A percentile compares a stretch with the other conserved stretches of the same genome.
Conservation (phyloP, 306 rosid genomes). For the Prunus salicina region DNA sequence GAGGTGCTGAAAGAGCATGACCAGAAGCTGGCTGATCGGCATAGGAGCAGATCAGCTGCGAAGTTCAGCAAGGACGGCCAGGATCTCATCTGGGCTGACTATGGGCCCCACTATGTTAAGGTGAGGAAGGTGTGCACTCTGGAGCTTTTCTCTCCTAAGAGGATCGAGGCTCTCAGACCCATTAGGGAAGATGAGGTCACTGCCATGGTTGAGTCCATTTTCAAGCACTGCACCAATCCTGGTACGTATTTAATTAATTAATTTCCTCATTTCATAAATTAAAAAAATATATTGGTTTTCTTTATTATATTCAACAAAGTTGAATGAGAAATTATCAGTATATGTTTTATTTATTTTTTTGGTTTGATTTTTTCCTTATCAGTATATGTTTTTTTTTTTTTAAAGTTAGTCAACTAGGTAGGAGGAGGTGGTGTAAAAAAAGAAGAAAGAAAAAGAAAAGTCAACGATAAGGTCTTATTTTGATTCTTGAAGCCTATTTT, state of each 20-base stretch:
- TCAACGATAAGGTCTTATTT: too few species aligned
- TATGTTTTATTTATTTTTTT: too few species aligned
- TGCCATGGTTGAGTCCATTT: conserved; percentile 83
- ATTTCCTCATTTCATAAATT: too few species aligned
- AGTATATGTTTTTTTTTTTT: too few species aligned
- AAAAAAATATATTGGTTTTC: too few species aligned
- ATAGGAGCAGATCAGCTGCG: conserved; percentile 67
- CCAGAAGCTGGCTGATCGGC: conserved; percentile 69
- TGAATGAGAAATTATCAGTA: too few species aligned
- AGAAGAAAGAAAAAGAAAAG: too few species aligned
- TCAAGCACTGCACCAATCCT: conserved; percentile 40
- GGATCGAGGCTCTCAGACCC: conserved; percentile 64
- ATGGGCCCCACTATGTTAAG: conserved; percentile 94
- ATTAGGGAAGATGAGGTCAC: conserved; percentile 89
- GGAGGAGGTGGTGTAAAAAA: too few species aligned
- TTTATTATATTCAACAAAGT: too few species aligned
- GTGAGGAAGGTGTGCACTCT: conserved; percentile 90
- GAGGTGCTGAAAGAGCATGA: conserved; percentile 78
- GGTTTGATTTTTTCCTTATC: too few species aligned
- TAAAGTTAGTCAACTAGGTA: too few species aligned
- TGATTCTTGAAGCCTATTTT: too few species aligned
- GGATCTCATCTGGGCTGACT: conserved; percentile 94
- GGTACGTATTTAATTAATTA: conserved; percentile 30
- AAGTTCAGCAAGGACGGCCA: conserved; percentile 73
- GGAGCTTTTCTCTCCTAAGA: conserved; percentile 79